Percentiles rank a stretch among this genome's conserved stretches.
phyloP scores from a whole-genome alignment of 78 protist genomes.

The Pigoraptor vietnamica region DNA sequence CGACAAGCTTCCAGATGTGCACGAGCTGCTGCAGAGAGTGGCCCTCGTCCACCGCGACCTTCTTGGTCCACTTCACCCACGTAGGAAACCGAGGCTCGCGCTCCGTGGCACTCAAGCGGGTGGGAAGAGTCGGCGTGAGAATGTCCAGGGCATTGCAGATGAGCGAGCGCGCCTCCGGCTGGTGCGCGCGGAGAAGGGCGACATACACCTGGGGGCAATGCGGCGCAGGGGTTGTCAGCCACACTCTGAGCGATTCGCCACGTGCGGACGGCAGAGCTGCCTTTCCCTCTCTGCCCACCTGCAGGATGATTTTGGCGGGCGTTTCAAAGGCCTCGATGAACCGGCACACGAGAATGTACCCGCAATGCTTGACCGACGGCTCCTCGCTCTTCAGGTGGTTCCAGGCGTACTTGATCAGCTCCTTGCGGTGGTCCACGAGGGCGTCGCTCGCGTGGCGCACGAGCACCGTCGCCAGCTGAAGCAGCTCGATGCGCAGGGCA shows the following conservation, averaged over 20 bases:
- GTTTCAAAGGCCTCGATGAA: conserved; percentile 86
- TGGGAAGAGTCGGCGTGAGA: conserved; percentile 69
- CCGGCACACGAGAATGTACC: conserved; percentile 78
- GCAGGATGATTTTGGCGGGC: conserved; percentile 79
- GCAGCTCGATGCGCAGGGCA: conserved; percentile 24
- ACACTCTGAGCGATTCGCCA: too few relatives aligned
- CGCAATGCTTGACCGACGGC: conserved; percentile 68
- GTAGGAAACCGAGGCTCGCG: conserved; percentile 31
- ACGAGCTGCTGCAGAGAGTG: conserved; percentile 74
- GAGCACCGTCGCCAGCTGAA: conserved; percentile 75
- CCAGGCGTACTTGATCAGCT: conserved; percentile 79
- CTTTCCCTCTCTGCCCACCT: not conserved
- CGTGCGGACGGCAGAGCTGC: too few relatives aligned
- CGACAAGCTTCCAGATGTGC: conserved; percentile 80
- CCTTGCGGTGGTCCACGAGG: conserved; percentile 62
- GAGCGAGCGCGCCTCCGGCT: conserved; percentile 70
- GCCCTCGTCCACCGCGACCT: conserved; percentile 87
- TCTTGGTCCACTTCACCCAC: conserved; percentile 85
- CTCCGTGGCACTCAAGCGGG: conserved; percentile 23
- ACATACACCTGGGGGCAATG: conserved; percentile 57
- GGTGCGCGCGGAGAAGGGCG: conserved; percentile 71
- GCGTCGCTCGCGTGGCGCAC: conserved; percentile 38
- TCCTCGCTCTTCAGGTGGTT: conserved; percentile 78
- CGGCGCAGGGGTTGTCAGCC: not conserved
- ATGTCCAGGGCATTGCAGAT: conserved; percentile 81